Conservation (phyloP, 2,329 filamentous ascomycete species). For the Trichophyton verrucosum region DNA sequence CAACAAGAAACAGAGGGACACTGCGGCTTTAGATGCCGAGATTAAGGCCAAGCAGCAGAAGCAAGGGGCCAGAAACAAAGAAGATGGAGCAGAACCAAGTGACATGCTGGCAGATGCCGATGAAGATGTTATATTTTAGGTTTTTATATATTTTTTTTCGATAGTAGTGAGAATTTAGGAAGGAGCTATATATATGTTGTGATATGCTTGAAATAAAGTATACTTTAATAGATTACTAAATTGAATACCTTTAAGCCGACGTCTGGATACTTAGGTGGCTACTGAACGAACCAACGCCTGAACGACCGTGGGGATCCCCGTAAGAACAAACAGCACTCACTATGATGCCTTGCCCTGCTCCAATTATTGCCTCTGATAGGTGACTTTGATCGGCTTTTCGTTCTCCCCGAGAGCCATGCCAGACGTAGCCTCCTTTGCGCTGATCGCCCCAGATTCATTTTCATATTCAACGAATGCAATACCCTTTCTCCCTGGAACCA, state of each 20-base stretch:
- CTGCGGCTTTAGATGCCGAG: slow-evolving; percentile 58
- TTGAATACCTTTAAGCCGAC: background rate
- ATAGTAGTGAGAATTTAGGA: background rate
- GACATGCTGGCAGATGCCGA: slow-evolving; percentile 63
- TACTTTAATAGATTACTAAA: background rate
- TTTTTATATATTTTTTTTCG: background rate
- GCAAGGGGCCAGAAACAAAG: slow-evolving; percentile 3
- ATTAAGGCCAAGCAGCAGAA: slow-evolving; percentile 59
- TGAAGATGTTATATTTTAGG: slow-evolving; percentile 66
- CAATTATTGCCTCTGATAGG: slow-evolving; percentile 76
- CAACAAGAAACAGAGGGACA: slow-evolving; percentile 69
- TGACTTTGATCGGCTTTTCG: slow-evolving; percentile 76
- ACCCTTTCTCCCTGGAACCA: slow-evolving; percentile 72
- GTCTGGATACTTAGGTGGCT: background rate
- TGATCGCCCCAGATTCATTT: slow-evolving; percentile 74
- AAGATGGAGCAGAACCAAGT: slow-evolving; percentile 8
- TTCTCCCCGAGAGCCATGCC: slow-evolving; percentile 67
- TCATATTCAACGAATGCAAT: slow-evolving; percentile 98
- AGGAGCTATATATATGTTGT: background rate
- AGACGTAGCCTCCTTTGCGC: slow-evolving; percentile 83
- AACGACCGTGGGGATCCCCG: slow-evolving; percentile 9
- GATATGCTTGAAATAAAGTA: background rate
- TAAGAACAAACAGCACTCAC: background rate
- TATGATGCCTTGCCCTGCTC: background rate
- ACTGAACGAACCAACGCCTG: slow-evolving; percentile 8